Base-by-base conservation (phyloP, 208 protist genomes). In the Trichomonas gallinae region DNA sequence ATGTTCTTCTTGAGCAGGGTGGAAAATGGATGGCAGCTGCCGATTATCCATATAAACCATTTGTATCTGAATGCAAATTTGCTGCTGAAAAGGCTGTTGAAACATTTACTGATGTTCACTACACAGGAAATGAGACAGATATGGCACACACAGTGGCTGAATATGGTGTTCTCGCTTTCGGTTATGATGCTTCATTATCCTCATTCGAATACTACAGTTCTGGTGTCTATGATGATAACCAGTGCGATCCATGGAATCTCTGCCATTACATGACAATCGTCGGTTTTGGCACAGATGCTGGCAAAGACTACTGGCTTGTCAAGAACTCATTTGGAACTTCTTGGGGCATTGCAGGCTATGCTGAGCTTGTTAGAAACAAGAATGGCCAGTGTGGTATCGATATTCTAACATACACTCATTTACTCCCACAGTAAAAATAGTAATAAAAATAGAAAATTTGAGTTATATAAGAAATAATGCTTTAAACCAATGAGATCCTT, bases 241-340 rank as follows among this genome's bases (percentile, higher is more conserved):
- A 89, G 3, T 97, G 97, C 96, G 96, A 96, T 51, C 83, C 34
- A 89, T 91, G 40, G 13, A 36, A 96, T 17, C 72, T 97, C 15
- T 96, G 97, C 51, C 97, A 97, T 48, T 97, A 89, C 6, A 96
- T 97, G 42, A 96, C 96, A 26, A 97, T 97, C 23, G 96, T 97
- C 89, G 97, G 97, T 36, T 98, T 97, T 88, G 97, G 97, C 49
- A 89, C 46, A 72, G 97, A 97, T 34, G 58, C 17, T 26, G 85
- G 72, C 6, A 17, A 63, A 2, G 42, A 96, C 13, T 97, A 96
- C 83, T 98, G 97, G 97, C 97, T 97, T 34, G 96, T 97, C 15
- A 97, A 97, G 63, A 98, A 98, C 96, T 97, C 87, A 40, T 98
- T 96, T 96, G 97, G 97, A 40, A 34, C 72, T 0, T 91, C 31